Evolutionary conservation across 805 yeast species (phyloP).

Genomic region (Kodamaea sagamina): DNA sequence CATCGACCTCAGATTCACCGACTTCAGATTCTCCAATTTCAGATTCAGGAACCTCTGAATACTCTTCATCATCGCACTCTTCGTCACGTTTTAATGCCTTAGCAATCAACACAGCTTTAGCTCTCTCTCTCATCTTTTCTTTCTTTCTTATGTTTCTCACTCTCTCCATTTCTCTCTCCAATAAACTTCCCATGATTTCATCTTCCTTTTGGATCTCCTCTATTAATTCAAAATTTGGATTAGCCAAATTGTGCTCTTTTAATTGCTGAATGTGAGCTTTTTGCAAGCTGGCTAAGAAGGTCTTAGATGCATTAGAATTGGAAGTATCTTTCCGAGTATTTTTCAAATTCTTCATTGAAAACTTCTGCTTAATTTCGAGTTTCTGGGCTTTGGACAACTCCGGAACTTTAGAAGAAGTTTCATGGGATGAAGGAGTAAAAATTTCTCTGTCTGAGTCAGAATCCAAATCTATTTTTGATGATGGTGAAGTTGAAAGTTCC

Average conservation of each 20-base stretch:
- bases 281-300: conserved; percentile 38
- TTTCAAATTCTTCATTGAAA: conserved; percentile 26
- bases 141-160: conserved; percentile 45
- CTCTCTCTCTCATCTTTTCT: conserved; percentile 43
- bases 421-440: no score
- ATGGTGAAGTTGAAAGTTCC: conserved; percentile 30
- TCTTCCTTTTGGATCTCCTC: conserved; percentile 46
- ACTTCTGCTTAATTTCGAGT: conserved; percentile 34
- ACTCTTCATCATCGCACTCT: conserved; percentile 14
- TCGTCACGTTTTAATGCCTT: conserved; percentile 14
- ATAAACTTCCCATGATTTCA: conserved; percentile 44
- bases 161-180: conserved; percentile 55
- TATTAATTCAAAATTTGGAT: conserved; percentile 30
- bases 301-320: conserved; percentile 18
- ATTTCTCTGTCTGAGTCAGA: conserved; percentile 29
- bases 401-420: conserved; percentile 21
- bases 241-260: conserved; percentile 22
- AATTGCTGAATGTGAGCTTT: conserved; percentile 50
- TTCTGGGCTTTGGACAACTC: conserved; percentile 34
- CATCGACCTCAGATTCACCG: conserved; percentile 24
- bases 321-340: conserved; percentile 9
- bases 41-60: conserved; percentile 23
- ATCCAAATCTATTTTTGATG: conserved; percentile 24
- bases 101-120: conserved; percentile 32
- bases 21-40: conserved; percentile 21